These are phyloP conservation scores for Scedosporium minutisporum DNA, from an alignment of 2,329 filamentous ascomycete genomes.

Conservation along the genomic window DNA sequence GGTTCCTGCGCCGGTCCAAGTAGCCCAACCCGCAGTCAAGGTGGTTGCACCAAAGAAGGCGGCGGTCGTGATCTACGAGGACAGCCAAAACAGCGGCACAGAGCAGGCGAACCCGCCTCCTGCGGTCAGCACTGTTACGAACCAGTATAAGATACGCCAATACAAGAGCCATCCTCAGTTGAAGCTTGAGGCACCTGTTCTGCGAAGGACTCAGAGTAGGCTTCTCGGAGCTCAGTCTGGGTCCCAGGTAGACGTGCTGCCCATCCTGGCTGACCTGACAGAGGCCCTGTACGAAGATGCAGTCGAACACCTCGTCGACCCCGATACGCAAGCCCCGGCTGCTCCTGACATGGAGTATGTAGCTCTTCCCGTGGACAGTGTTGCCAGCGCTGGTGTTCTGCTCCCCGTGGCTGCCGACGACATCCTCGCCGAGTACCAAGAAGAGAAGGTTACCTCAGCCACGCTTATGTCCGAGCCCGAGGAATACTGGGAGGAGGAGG, in stretches of 20 bases:
- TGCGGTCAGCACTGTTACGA: constrained; percentile 7
- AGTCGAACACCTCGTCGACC: constrained; percentile 27
- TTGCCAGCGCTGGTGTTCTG: not conserved
- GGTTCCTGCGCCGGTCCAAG: not conserved
- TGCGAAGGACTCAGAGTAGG: constrained; percentile 36
- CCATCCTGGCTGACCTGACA: constrained; percentile 24
- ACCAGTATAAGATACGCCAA: constrained; percentile 32
- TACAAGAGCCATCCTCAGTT: constrained; percentile 46
- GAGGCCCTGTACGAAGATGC: constrained; percentile 35
- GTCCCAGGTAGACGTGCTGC: not conserved
- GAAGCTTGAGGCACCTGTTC: constrained; percentile 29
- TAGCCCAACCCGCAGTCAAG: constrained; percentile 2
- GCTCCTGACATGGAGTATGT: not conserved
- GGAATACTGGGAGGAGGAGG: constrained; percentile 71
- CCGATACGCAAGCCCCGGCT: constrained; percentile 11
- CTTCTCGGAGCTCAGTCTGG: constrained; percentile 17
- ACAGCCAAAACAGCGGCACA: constrained; percentile 2
- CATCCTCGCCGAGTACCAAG: not conserved
- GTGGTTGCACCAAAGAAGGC: constrained; percentile 4
- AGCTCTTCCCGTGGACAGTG: not conserved
- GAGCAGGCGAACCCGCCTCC: constrained; percentile 6
- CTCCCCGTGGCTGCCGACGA: not conserved
- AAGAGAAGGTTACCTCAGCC: constrained; percentile 4
- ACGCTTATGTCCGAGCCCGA: constrained; percentile 34
- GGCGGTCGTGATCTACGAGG: constrained; percentile 1